Base-by-base conservation (phyloP, 192 early-diverging fungal species). In the Umbelopsis sp. region DNA sequence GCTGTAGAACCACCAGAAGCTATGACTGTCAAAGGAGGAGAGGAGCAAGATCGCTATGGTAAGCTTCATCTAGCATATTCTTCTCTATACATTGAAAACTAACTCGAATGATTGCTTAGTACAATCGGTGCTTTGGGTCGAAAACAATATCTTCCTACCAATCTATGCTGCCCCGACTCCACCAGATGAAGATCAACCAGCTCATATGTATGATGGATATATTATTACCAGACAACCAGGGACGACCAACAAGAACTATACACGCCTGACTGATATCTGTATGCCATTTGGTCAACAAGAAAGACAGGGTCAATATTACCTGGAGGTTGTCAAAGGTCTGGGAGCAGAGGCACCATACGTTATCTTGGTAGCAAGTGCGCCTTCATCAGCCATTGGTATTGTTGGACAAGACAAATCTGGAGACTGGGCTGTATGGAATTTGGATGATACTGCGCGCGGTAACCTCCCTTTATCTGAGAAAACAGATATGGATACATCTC, bases 91-190 rank as follows among this genome's bases (percentile, higher is more conserved):
- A 33, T 21, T 49, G 1, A 4, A 35, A 15, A 15, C 7, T 48
- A 20, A 66, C 2, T 21, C 22, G 71, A 9, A 66, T 13, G 22
- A n/a, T 2, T 4, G 33, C 45, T 37, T 37, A 85, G 93, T 94
- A 2, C 64, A 87, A 41, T 78, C 84, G 35, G 74, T 97, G 12
- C 69, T 89, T 10, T 97, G 95, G 95, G 67, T 93, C 15, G 92
- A 94, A 48, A 91, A 82, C 16, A 73, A 82, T 58, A 74, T 86
- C 0, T 93, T 93, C 71, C 75, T 92, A 45, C 87, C 84, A 13
- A 77, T 92, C 10, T 95, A 95, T 71, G 79, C 85, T 10, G 75
- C 74, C 15, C 66, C 68, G 22, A 61, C 64, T 0, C 65, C 74
- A 33, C 37, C 48, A 4, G 67, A 70, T 2, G 51, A 77, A 16